Evolutionary conservation across 148 eudicot genomes (phyloP).

Genomic region (Camellia sinensis): DNA sequence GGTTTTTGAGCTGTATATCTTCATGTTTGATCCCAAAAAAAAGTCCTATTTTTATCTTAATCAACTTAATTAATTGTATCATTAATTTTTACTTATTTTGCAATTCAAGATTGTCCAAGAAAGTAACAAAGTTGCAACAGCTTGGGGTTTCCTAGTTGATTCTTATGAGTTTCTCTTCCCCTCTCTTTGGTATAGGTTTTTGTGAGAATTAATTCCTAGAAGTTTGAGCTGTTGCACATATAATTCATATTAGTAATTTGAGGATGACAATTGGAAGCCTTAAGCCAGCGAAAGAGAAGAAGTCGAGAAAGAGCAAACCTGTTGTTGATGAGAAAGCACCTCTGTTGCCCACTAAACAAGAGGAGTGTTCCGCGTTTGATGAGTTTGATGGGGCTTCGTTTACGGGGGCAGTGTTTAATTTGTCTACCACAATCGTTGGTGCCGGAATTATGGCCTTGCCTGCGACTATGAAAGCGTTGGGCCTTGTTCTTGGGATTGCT

Average conservation of each 20-base stretch:
- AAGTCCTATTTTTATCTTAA: background rate
- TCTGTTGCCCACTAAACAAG: constrained; percentile 43
- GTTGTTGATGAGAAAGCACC: constrained; percentile 43
- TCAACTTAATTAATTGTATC: background rate
- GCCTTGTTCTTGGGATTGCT: constrained; percentile 60
- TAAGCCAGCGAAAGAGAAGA: constrained; percentile 27
- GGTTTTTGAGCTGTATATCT: background rate
- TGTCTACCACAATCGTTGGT: constrained; percentile 73
- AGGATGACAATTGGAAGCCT: constrained; percentile 39
- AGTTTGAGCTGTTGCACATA: background rate
- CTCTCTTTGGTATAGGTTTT: constrained; percentile 9
- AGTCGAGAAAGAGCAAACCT: constrained; percentile 35
- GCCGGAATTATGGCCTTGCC: constrained; percentile 94
- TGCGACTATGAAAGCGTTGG: constrained; percentile 75
- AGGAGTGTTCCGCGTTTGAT: constrained; percentile 33
- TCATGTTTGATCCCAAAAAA: background rate
- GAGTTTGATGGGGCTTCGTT: constrained; percentile 56
- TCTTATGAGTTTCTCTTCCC: background rate
- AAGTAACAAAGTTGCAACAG: background rate
- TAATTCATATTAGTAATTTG: background rate
- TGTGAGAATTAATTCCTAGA: background rate
- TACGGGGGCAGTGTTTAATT: constrained; percentile 77
- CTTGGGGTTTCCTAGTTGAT: background rate
- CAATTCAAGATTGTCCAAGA: background rate
- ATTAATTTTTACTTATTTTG: background rate